phyloP scores from a whole-genome alignment of 23 red algal species.

The Chondrus crispus region DNA sequence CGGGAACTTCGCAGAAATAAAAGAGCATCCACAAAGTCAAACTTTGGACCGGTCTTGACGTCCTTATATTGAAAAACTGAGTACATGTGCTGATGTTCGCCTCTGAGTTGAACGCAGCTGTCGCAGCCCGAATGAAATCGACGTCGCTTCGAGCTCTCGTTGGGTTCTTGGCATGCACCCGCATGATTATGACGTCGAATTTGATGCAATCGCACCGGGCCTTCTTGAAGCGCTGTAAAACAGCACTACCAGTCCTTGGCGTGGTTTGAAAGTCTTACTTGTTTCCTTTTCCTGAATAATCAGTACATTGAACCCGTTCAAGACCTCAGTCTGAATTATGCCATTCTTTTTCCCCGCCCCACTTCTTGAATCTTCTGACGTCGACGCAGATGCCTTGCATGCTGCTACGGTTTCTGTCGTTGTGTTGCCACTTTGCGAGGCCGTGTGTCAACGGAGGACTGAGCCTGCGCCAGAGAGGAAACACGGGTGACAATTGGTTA shows the following conservation, averaged over 20 bases:
- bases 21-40: neutral
- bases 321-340: neutral
- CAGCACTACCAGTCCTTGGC: neutral
- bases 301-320: neutral
- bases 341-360: constrained; percentile 4
- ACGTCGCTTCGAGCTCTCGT: neutral
- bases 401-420: constrained; percentile 8
- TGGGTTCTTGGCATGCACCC: neutral
- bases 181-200: neutral
- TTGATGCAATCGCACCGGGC: neutral
- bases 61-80: neutral
- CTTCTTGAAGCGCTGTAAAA: neutral
- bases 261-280: neutral
- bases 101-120: neutral
- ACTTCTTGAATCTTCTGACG: neutral
- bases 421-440: too few relatives aligned
- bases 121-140: neutral
- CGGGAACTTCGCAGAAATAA: neutral
- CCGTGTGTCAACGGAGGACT: too few relatives aligned
- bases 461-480: too few relatives aligned
- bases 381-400: constrained; percentile 2
- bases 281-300: neutral
- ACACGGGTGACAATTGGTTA: too few relatives aligned
- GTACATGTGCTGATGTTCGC: neutral
- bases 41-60: neutral